Percentiles rank a stretch among this genome's conserved stretches.
phyloP scores from a whole-genome alignment of 345 rosid species.

The Rhizophora apiculata region DNA sequence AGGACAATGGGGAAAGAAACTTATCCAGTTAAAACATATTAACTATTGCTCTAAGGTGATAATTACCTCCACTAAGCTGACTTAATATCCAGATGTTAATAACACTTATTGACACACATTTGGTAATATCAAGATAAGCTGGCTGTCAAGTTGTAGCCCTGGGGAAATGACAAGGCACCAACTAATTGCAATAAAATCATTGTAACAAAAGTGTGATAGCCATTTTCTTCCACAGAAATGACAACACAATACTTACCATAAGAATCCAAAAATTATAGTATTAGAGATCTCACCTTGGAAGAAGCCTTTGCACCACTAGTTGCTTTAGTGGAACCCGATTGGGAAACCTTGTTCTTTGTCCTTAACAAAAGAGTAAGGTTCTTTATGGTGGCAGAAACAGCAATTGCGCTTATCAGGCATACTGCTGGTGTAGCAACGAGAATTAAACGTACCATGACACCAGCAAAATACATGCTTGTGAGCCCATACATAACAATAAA shows the following conservation, averaged over 20 bases:
- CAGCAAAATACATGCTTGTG: constrained; percentile 99
- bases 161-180: no score
- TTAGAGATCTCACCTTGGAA: constrained; percentile 63
- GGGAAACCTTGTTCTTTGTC: constrained; percentile 62
- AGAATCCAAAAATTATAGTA: not conserved
- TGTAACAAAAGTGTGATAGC: not conserved
- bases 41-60: no score
- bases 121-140: no score
- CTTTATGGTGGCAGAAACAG: constrained; percentile 91
- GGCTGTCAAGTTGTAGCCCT: no score
- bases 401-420: constrained; percentile 94
- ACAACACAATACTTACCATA: not conserved
- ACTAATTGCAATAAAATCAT: no score
- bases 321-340: constrained; percentile 63
- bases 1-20: no score
- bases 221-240: not conserved
- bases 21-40: no score
- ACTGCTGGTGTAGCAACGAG: constrained; percentile 98
- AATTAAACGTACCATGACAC: constrained; percentile 98
- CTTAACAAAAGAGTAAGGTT: constrained; percentile 69
- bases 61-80: no score
- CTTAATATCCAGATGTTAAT: no score
- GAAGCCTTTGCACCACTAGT: constrained; percentile 63
- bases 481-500: constrained; percentile 99
- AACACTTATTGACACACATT: no score